Evolutionary conservation across 1,284 basidiomycete genomes (phyloP), one percentile per base, ranked within the genome.

Genomic region (Cryptococcus sp.): DNA sequence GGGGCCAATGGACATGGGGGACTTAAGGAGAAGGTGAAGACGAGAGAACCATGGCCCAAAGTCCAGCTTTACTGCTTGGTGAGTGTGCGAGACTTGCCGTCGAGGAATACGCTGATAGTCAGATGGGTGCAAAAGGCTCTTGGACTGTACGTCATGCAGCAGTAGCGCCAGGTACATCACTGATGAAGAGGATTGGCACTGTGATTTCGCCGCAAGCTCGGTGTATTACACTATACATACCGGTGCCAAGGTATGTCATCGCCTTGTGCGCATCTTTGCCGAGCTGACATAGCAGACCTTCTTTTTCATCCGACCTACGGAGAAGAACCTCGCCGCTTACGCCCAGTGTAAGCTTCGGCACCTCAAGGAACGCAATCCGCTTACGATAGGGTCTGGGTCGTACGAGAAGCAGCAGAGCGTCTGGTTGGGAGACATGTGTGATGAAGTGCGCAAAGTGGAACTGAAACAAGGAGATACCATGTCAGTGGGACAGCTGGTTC

Each of bases 61-160:
- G 94, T 98, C 4, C 91, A 95, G 65, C 74, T 95, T 38, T 98
- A 98, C 69, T 95, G 93, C 64, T 75, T 98, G 53, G 97, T 97
- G 89, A 85, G 89, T 45, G n/a, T n/a, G 86, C 3, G 9, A 34
- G 16, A 9, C 21, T 10, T 19, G n/a, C 21, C 4, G 11, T 23
- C 36, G 3, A 19, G 18, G 18, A 10, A 6, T 33, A 7, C 11
- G 24, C 18, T 33, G 40, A 28, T 32, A 3, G 77, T 76, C 21
- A 79, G 81, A 54, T 90, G 90, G 71, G 69, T 7, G 69, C 68
- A 58, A 67, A 64, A 48, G 72, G 71, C 10, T 65, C 68, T 28
- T 95, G 92, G 88, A 97, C 94, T 53, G 92, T 89, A 58, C 67
- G 82, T 74, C 12, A 32, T 1, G 2, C 12, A 14, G 28, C 21